Evolutionary conservation across 768 basidiomycete genomes (phyloP).

Genomic region (Glaciozyma martinii): DNA sequence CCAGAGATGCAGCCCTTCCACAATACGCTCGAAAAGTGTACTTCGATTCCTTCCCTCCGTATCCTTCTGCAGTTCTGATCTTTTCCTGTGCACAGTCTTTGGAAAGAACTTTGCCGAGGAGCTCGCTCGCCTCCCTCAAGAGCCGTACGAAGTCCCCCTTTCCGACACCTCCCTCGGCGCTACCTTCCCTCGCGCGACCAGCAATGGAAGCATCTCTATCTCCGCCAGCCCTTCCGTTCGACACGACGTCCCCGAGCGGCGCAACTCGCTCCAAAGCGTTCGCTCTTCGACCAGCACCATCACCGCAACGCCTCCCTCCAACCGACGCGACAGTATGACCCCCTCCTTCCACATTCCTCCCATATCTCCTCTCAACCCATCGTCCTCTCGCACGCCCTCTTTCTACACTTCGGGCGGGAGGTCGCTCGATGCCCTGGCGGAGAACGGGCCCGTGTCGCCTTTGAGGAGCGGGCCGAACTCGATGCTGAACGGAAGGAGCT

Average conservation of each 20-base stretch:
- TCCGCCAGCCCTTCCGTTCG: not conserved
- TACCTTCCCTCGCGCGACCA: not conserved
- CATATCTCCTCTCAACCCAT: not conserved
- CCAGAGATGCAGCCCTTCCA: conserved; percentile 89
- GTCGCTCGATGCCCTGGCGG: not conserved
- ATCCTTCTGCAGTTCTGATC: not conserved
- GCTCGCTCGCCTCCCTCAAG: conserved; percentile 23
- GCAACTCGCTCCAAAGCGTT: not conserved
- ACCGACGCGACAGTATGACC: not conserved
- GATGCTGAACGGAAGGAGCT: not conserved
- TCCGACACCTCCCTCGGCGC: not conserved
- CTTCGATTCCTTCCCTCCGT: conserved; percentile 9
- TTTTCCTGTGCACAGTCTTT: conserved; percentile 27
- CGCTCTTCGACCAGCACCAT: not conserved
- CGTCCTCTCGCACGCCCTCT: not conserved
- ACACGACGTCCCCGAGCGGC: not conserved
- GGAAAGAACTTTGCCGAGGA: conserved; percentile 32
- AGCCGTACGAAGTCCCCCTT: conserved; percentile 1
- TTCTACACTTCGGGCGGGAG: not conserved
- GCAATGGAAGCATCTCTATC: conserved; percentile 4
- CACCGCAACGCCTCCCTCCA: not conserved
- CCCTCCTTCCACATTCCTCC: not conserved
- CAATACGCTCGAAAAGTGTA: conserved; percentile 59
- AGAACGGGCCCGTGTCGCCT: not conserved
- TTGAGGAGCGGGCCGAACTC: not conserved